Conservation (phyloP, 1,139 yeast species). For the Yamadazyma songkhlaensis region DNA sequence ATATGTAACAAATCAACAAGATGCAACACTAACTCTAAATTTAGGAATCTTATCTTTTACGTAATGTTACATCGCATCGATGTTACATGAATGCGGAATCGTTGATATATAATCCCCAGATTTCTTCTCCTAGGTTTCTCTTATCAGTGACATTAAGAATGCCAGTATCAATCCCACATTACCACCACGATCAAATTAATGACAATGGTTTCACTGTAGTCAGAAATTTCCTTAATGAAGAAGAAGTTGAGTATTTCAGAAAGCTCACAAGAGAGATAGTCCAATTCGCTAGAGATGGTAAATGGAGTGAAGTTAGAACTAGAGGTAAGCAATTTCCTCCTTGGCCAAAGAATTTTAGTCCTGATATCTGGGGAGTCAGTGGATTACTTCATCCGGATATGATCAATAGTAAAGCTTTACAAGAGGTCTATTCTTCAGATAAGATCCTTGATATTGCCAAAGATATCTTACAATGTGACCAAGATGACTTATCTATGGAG, state of each 20-base stretch:
- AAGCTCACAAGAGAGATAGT: conserved; percentile 43
- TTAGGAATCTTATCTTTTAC: not conserved
- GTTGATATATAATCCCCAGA: not conserved
- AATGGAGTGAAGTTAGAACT: conserved; percentile 53
- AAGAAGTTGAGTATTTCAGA: conserved; percentile 38
- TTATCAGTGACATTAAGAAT: conserved; percentile 6
- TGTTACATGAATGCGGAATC: not conserved
- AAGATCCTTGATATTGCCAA: conserved; percentile 40
- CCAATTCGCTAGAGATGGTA: conserved; percentile 45
- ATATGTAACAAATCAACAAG: no score
- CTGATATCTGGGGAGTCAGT: conserved; percentile 57
- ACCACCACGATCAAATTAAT: conserved; percentile 35
- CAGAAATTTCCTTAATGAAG: conserved; percentile 37
- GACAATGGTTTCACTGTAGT: conserved; percentile 46
- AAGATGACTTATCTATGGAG: conserved; percentile 45
- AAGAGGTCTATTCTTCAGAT: conserved; percentile 43
- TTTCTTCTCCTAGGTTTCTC: no score
- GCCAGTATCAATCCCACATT: conserved; percentile 14
- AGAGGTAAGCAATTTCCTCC: conserved; percentile 60
- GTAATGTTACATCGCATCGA: not conserved
- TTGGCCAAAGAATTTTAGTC: conserved; percentile 54
- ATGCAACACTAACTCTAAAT: no score
- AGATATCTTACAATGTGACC: conserved; percentile 44
- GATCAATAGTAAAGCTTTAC: conserved; percentile 26
- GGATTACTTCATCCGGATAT: conserved; percentile 51